A percentile compares a stretch with the other conserved stretches of the same genome.
phyloP scores from a whole-genome alignment of 225 moss, liverwort and hornwort genomes.

The Marchantia polymorpha region DNA sequence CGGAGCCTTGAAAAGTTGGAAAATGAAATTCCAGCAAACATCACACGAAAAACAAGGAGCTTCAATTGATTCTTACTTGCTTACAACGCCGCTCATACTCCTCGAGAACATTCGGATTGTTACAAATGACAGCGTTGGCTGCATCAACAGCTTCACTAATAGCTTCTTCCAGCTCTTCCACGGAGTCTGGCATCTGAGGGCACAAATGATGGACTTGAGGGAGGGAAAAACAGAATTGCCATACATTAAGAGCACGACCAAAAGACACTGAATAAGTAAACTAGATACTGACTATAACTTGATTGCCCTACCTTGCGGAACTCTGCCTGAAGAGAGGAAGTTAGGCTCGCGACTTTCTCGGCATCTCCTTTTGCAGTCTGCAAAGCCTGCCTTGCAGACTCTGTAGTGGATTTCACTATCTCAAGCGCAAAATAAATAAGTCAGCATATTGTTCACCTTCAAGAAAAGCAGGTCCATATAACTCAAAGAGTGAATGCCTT shows the following conservation, averaged over 20 bases:
- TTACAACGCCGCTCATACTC: slow-evolving; percentile 87
- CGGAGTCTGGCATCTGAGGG: slow-evolving; percentile 70
- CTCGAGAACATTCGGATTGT: slow-evolving; percentile 83
- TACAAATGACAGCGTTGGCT: slow-evolving; percentile 91
- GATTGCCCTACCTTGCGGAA: slow-evolving; percentile 48
- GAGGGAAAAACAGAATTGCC: not conserved
- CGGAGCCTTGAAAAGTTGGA: too few relatives aligned
- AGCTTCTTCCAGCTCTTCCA: slow-evolving; percentile 71
- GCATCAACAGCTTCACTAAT: slow-evolving; percentile 60
- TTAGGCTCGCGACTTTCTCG: slow-evolving; percentile 54
- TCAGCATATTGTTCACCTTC: not conserved
- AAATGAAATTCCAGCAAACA: not conserved
- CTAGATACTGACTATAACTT: not conserved
- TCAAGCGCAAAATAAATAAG: not conserved
- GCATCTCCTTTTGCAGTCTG: slow-evolving; percentile 45
- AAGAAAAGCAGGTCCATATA: not conserved
- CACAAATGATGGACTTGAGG: not conserved
- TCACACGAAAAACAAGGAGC: not conserved
- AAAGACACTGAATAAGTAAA: not conserved
- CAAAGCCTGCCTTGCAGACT: slow-evolving; percentile 34
- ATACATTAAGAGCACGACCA: not conserved
- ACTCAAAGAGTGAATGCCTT: not conserved
- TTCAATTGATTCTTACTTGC: slow-evolving; percentile 45
- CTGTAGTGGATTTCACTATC: slow-evolving; percentile 50
- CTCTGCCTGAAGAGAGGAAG: slow-evolving; percentile 52